phyloP scores from a whole-genome alignment of 208 protist species.

The Trypanosomatidae sp. region DNA sequence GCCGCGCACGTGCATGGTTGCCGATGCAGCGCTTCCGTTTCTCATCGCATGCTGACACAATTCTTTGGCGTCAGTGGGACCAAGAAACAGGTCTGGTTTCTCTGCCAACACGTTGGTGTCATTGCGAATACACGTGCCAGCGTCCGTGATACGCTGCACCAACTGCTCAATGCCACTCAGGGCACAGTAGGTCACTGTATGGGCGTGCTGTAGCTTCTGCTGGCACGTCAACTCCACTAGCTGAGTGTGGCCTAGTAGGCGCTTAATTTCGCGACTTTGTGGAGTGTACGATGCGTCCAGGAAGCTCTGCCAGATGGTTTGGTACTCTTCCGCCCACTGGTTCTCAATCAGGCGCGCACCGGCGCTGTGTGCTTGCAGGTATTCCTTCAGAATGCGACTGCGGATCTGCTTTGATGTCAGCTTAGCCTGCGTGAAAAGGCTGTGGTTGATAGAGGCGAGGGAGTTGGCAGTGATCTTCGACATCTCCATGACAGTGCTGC shows the following conservation, averaged over 20 bases:
- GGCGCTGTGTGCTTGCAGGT: slow-evolving; percentile 24
- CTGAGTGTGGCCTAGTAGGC: slow-evolving; percentile 23
- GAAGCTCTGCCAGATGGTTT: slow-evolving; percentile 32
- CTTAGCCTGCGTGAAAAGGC: slow-evolving; percentile 18
- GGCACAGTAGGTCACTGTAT: slow-evolving; percentile 24
- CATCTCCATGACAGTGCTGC: not conserved
- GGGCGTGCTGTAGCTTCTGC: slow-evolving; percentile 27
- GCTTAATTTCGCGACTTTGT: slow-evolving; percentile 38
- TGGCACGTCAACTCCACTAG: slow-evolving; percentile 22
- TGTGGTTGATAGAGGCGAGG: slow-evolving; percentile 37
- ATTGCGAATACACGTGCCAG: slow-evolving; percentile 24
- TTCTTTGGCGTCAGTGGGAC: not conserved
- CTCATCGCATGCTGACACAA: not conserved
- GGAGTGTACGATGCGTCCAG: slow-evolving; percentile 32
- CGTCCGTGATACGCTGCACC: slow-evolving; percentile 25
- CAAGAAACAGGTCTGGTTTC: slow-evolving; percentile 9
- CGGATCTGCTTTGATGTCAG: slow-evolving; percentile 27
- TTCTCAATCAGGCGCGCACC: slow-evolving; percentile 21
- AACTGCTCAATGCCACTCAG: slow-evolving; percentile 33
- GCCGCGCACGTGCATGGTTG: not conserved
- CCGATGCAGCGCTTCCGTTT: not conserved
- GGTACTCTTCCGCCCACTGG: slow-evolving; percentile 24
- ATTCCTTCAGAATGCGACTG: slow-evolving; percentile 31
- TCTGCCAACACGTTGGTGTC: slow-evolving; percentile 28
- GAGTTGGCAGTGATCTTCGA: slow-evolving; percentile 17